phyloP scores from a whole-genome alignment of 1,139 yeast species.

The Taphrina deformans region DNA sequence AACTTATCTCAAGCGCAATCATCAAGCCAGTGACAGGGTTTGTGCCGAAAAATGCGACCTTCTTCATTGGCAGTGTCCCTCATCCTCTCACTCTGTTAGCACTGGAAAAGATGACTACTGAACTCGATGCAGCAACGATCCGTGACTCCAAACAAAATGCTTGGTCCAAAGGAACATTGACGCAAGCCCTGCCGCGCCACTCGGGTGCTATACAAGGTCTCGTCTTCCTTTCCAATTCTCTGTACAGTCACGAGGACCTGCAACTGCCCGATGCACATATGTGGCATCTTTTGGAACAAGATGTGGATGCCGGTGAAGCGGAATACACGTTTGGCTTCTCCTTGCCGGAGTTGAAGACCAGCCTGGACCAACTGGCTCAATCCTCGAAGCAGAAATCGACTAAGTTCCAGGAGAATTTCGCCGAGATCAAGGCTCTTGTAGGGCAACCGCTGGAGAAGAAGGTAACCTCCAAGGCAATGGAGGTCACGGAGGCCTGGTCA shows the following conservation, averaged over 20 bases:
- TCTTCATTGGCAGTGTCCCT: slow-evolving; percentile 14
- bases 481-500: slow-evolving; percentile 9
- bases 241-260: slow-evolving; percentile 1
- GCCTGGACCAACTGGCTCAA: slow-evolving; percentile 3
- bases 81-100: slow-evolving; percentile 15
- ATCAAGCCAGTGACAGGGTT: slow-evolving; percentile 15
- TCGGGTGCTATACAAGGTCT: slow-evolving; percentile 14
- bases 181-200: neutral
- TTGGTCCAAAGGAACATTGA: neutral
- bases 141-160: neutral
- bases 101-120: neutral
- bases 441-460: neutral
- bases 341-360: slow-evolving; percentile 11
- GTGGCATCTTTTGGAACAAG: slow-evolving; percentile 4
- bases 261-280: slow-evolving; percentile 10
- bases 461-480: neutral
- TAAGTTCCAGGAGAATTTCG: neutral
- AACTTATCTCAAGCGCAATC: slow-evolving; percentile 9
- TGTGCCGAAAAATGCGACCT: slow-evolving; percentile 13
- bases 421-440: neutral
- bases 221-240: slow-evolving; percentile 15
- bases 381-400: neutral
- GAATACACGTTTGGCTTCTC: slow-evolving; percentile 8
- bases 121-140: neutral
- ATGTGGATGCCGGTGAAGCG: neutral